A percentile compares a stretch with the other conserved stretches of the same genome.
Evolutionary conservation across 768 basidiomycete species (phyloP).

Genomic region (Lactarius sanguifluus): DNA sequence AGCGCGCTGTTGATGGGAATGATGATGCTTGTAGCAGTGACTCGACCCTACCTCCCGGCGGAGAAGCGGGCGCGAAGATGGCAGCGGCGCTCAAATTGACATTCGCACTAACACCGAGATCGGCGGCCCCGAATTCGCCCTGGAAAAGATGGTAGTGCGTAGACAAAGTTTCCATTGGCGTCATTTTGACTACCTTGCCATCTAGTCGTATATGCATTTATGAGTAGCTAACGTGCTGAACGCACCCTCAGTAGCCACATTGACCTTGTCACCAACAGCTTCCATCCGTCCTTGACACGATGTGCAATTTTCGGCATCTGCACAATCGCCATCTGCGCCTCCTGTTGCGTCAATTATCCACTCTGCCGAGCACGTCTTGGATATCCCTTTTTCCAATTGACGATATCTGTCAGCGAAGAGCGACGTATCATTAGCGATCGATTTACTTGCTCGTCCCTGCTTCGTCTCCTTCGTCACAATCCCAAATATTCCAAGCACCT

Average conservation of each 20-base stretch:
- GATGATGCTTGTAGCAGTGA: slow-evolving; percentile 40
- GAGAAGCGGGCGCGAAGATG: background rate
- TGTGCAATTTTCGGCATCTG: background rate
- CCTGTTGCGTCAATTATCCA: background rate
- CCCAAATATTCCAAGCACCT: background rate
- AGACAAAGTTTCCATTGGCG: slow-evolving; percentile 49
- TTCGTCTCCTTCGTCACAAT: background rate
- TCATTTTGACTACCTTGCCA: background rate
- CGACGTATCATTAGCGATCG: background rate
- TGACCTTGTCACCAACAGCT: background rate
- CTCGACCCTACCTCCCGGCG: slow-evolving; percentile 39
- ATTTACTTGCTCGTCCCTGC: background rate
- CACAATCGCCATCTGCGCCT: background rate
- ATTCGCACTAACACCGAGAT: background rate
- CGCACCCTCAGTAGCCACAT: background rate
- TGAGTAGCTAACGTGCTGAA: background rate
- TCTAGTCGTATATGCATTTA: background rate
- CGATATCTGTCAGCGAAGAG: background rate
- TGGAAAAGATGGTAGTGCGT: slow-evolving; percentile 44
- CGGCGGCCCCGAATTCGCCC: background rate
- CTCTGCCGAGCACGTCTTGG: background rate
- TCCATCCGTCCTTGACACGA: background rate
- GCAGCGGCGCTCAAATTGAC: background rate
- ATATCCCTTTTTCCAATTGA: background rate
- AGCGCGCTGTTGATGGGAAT: slow-evolving; percentile 35